These are phyloP conservation scores for Acer yangbiense DNA, from an alignment of 345 rosid species.

Conservation along the genomic window DNA sequence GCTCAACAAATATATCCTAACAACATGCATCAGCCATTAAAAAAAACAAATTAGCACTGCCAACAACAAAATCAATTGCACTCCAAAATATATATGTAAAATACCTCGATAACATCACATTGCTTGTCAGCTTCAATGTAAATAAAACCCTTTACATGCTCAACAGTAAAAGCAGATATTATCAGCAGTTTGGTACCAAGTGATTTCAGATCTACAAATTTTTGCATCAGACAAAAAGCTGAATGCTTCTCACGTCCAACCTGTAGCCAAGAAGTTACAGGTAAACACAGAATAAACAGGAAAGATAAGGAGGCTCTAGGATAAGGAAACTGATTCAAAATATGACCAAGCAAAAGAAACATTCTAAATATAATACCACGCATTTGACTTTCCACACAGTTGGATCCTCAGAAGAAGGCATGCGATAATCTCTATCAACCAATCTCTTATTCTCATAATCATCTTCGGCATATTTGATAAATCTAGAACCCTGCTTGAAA, in stretches of 20 bases:
- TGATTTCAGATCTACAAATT: slow-evolving; percentile 73
- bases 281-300: background rate
- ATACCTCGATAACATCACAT: slow-evolving; percentile 76
- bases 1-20: slow-evolving; percentile 17
- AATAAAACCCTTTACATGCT: slow-evolving; percentile 77
- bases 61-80: background rate
- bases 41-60: background rate
- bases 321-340: background rate
- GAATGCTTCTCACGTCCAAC: slow-evolving; percentile 81
- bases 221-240: slow-evolving; percentile 92
- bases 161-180: slow-evolving; percentile 72
- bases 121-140: slow-evolving; percentile 80
- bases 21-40: background rate
- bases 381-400: slow-evolving; percentile 92
- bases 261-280: slow-evolving; percentile 44
- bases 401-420: slow-evolving; percentile 62
- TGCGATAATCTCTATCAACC: slow-evolving; percentile 51
- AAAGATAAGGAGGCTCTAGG: background rate
- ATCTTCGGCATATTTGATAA: slow-evolving; percentile 60
- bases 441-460: slow-evolving; percentile 51
- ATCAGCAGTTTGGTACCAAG: slow-evolving; percentile 62
- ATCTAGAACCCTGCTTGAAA: slow-evolving; percentile 54
- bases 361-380: slow-evolving; percentile 47
- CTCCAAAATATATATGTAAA: slow-evolving; percentile 5
- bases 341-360: background rate